Conservation (phyloP, 2,329 filamentous ascomycete genomes). For the Pseudogymnoascus sp. region DNA sequence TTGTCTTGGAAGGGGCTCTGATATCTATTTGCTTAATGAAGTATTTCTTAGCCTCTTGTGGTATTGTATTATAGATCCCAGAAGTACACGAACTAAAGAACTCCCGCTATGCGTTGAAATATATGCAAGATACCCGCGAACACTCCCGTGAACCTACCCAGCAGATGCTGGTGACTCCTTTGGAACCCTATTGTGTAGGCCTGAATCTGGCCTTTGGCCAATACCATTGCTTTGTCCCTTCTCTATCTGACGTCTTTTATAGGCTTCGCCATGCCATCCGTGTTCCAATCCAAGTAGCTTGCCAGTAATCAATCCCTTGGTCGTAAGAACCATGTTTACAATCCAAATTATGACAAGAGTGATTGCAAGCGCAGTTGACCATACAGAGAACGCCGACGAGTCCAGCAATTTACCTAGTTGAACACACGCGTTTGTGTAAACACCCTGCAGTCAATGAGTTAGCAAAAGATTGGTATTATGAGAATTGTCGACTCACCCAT, state of each 20-base stretch:
- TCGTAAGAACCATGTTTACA: slow-evolving; percentile 26
- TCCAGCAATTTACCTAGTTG: slow-evolving; percentile 32
- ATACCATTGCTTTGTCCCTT: neutral
- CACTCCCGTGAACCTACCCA: neutral
- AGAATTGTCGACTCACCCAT: slow-evolving; percentile 26
- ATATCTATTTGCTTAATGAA: slow-evolving; percentile 15
- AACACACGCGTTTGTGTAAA: slow-evolving; percentile 33
- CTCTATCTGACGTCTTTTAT: neutral
- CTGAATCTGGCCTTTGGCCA: neutral
- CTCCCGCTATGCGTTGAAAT: neutral
- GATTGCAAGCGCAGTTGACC: slow-evolving; percentile 31
- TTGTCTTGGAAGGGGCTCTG: slow-evolving; percentile 68
- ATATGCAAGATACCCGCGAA: neutral
- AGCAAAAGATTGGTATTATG: neutral
- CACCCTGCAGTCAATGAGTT: slow-evolving; percentile 24
- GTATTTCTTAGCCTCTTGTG: neutral
- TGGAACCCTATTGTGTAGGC: neutral
- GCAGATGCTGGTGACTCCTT: neutral
- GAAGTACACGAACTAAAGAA: neutral
- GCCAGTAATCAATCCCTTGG: slow-evolving; percentile 27
- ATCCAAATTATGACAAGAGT: slow-evolving; percentile 30
- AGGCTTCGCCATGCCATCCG: slow-evolving; percentile 26
- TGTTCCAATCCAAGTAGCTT: slow-evolving; percentile 26
- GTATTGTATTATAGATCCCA: neutral
- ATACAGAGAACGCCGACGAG: slow-evolving; percentile 31